Percentiles rank a stretch among this genome's conserved stretches.
These are phyloP conservation scores for Cardamine chenopodiifolia DNA, from an alignment of 345 rosid genomes.

Conservation along the genomic window DNA sequence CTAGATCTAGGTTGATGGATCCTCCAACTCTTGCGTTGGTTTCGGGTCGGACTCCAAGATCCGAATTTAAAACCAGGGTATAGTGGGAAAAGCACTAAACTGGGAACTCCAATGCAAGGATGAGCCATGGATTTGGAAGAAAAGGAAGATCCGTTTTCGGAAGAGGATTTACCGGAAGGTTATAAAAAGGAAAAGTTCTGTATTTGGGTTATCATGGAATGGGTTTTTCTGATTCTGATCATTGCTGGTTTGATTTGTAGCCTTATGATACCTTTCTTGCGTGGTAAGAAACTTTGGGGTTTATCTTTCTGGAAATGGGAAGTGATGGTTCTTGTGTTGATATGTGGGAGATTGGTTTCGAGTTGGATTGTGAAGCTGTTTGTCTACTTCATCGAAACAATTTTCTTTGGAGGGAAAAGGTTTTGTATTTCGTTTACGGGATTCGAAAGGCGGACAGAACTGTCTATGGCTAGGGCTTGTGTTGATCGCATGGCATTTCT, in stretches of 20 bases:
- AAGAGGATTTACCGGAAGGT: constrained; percentile 81
- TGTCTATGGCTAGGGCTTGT: constrained; percentile 91
- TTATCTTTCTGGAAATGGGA: constrained; percentile 91
- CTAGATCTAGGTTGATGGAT: constrained; percentile 75
- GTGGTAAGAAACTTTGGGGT: constrained; percentile 46
- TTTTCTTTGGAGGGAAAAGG: constrained; percentile 73
- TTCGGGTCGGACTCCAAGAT: constrained; percentile 48
- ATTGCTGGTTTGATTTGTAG: constrained; percentile 61
- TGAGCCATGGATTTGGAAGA: constrained; percentile 52
- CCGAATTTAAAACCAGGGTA: constrained; percentile 54
- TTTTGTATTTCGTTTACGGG: constrained; percentile 88
- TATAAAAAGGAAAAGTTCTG: constrained; percentile 53
- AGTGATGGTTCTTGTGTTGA: constrained; percentile 70
- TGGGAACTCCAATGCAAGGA: constrained; percentile 25
- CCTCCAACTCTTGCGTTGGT: constrained; percentile 46
- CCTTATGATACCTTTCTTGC: constrained; percentile 48
- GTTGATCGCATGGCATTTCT: constrained; percentile 72
- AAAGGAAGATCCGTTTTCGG: constrained; percentile 73
- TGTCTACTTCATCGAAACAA: constrained; percentile 72
- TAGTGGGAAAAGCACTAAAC: constrained; percentile 43
- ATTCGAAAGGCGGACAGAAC: constrained; percentile 72
- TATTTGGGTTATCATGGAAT: constrained; percentile 55
- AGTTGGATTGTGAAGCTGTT: constrained; percentile 73
- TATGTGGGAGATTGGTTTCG: constrained; percentile 83
- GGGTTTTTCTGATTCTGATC: constrained; percentile 68